Conservation (phyloP, 75 land plant genomes). For the Pseudotsuga menziesii region DNA sequence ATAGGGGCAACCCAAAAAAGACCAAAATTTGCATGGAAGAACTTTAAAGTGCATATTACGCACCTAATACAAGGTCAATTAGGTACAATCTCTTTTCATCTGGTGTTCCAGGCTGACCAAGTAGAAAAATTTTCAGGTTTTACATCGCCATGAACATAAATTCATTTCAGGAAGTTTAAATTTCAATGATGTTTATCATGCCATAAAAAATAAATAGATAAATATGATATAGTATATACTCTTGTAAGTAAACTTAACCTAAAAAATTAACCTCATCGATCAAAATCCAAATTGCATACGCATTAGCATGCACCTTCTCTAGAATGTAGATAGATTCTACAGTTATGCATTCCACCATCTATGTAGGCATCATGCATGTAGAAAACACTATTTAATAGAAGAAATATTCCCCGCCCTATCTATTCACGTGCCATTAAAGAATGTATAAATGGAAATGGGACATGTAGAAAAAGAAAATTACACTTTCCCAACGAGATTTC, state of each 20-base stretch:
- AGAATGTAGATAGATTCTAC: conserved; percentile 85
- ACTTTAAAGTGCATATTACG: not conserved
- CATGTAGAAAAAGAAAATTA: conserved; percentile 24
- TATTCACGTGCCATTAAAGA: too few relatives aligned
- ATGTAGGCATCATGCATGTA: conserved; percentile 57
- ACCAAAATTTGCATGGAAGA: not conserved
- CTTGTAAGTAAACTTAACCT: conserved; percentile 34
- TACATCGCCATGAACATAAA: conserved; percentile 64
- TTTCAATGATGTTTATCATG: not conserved
- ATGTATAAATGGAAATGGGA: not conserved
- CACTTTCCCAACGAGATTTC: conserved; percentile 90
- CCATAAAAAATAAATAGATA: not conserved
- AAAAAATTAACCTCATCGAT: conserved; percentile 89
- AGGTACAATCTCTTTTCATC: conserved; percentile 32
- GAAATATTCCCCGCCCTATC: not conserved
- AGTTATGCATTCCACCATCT: conserved; percentile 91
- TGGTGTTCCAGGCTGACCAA: conserved; percentile 26
- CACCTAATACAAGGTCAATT: conserved; percentile 60
- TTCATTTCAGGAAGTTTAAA: conserved; percentile 5
- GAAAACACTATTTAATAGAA: not conserved
- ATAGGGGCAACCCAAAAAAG: not conserved
- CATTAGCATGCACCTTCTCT: conserved; percentile 80
- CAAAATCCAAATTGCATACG: conserved; percentile 41
- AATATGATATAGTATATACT: not conserved
- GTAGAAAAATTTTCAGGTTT: conserved; percentile 36